Base-by-base conservation (phyloP, 306 rosid species). In the Carpinus fangiana region DNA sequence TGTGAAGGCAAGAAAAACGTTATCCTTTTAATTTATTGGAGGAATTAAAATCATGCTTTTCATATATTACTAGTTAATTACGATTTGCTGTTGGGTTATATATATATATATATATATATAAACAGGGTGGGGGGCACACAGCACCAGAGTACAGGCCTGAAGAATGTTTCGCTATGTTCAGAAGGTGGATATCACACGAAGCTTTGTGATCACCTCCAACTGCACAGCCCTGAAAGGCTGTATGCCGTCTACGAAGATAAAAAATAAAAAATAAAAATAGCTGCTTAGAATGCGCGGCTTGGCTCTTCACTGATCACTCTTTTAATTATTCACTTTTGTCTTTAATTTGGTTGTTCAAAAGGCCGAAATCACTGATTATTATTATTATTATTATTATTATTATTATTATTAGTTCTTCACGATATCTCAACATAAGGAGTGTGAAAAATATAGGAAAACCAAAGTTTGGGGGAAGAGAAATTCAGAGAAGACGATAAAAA, bases 71-170 rank as follows among this genome's bases (percentile, higher is more conserved):
- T 31, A 31, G 34, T 31, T 31, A 31, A 31, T 31, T 31, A 31
- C 10, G 31, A 70, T 0, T 10, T 77, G 16, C 38, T 60, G 14
- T 52, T 3, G 5, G 72, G 36, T 73, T 66, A 1, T 18, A 17
- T 2, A 17, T 74, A 47, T 61, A 53, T 18, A 17, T 2, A 17
- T 74, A 47, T 66, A 1, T 62, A 53, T 18, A 17, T 2, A 17
- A 72, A 47, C 86, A 88, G 93, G 94, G 90, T 20, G 91, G 87
- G 80, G 91, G 97, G 4, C 97, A 90, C 82, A 88, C 90, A 43
- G 96, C 90, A 51, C 88, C 92, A 0, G 87, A 85, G 70, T 88
- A 59, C 76, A 84, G 47, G 26, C 87, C 87, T 28, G 81, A 82
- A 80, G 91, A 88, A 70, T 82, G 94, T 46, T 41, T 83, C 16